Conservation (phyloP, 176 grass and related monocot species). For the Triticum dicoccoides region DNA sequence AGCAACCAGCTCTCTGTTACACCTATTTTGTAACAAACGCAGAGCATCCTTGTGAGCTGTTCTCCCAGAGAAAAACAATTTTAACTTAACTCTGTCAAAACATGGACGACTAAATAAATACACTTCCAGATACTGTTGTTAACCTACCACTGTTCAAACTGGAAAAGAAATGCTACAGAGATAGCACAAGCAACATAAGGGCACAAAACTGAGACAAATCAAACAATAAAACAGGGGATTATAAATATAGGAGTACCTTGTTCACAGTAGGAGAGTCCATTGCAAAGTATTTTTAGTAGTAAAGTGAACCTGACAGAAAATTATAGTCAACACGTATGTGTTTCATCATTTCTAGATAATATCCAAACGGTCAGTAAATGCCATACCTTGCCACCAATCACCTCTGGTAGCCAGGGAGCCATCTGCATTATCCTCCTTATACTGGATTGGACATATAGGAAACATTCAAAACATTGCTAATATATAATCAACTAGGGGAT, state of each 20-base stretch:
- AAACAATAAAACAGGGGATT: background rate
- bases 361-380: background rate
- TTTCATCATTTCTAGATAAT: conserved; percentile 14
- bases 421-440: conserved; percentile 57
- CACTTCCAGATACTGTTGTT: background rate
- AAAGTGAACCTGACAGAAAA: conserved; percentile 80
- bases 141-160: background rate
- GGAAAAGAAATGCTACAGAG: background rate
- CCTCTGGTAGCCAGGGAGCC: conserved; percentile 80
- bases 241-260: conserved; percentile 28
- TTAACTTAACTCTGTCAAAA: background rate
- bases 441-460: conserved; percentile 40
- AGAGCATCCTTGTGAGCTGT: background rate
- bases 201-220: background rate
- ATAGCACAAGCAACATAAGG: background rate
- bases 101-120: background rate
- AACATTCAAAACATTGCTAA: background rate
- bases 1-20: background rate
- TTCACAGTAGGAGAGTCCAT: conserved; percentile 33
- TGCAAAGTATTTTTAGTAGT: conserved; percentile 74
- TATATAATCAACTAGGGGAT: background rate
- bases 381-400: conserved; percentile 97
- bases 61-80: background rate
- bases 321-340: background rate
- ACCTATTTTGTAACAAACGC: background rate